phyloP scores from a whole-genome alignment of 805 yeast genomes.

The Cyberlindnera petersonii region DNA sequence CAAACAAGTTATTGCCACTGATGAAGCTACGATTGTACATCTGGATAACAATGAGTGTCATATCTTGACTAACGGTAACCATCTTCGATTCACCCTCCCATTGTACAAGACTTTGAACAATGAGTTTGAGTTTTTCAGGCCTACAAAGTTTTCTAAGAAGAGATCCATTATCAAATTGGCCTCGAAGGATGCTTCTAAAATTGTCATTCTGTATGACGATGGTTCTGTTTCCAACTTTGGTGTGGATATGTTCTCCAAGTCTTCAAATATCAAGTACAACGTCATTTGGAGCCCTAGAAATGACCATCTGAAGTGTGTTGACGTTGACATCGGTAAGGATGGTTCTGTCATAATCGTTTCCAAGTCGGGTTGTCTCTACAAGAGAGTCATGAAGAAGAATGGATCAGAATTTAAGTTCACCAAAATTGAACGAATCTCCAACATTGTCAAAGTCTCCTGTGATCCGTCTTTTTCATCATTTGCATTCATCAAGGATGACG shows the following conservation, averaged over 20 bases:
- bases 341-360: conserved; percentile 71
- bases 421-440: conserved; percentile 50
- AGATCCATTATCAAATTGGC: conserved; percentile 32
- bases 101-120: conserved; percentile 30
- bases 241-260: conserved; percentile 22
- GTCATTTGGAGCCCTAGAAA: conserved; percentile 63
- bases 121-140: conserved; percentile 52
- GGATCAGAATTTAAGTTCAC: conserved; percentile 46
- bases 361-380: conserved; percentile 62
- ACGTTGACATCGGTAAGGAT: conserved; percentile 62
- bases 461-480: conserved; percentile 64
- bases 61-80: conserved; percentile 54
- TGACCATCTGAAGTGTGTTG: conserved; percentile 52
- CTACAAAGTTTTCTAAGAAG: conserved; percentile 43
- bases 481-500: conserved; percentile 62
- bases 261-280: conserved; percentile 42
- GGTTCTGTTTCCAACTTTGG: conserved; percentile 45
- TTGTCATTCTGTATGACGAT: conserved; percentile 50
- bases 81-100: conserved; percentile 45
- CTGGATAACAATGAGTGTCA: conserved; percentile 57
- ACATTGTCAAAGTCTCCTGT: conserved; percentile 59
- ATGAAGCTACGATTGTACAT: conserved; percentile 64
- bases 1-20: conserved; percentile 58
- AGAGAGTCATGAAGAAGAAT: conserved; percentile 13
- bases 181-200: conserved; percentile 38